Conservation (phyloP, 805 yeast species). For the Candida tibetensis region DNA sequence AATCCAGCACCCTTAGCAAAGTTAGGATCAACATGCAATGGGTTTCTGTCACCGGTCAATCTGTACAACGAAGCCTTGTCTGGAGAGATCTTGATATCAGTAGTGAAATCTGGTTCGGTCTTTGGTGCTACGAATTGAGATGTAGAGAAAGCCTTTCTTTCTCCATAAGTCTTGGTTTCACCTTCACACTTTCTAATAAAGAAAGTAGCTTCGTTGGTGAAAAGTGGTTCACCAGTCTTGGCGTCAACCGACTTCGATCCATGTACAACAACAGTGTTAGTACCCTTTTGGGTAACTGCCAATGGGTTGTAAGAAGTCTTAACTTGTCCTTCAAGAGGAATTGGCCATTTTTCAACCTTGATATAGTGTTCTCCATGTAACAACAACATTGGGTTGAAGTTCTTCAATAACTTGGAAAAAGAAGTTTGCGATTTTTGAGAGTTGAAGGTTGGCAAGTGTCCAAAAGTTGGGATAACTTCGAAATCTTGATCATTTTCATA, state of each 20-base stretch:
- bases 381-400: constrained; percentile 85
- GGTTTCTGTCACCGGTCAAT: constrained; percentile 91
- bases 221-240: constrained; percentile 63
- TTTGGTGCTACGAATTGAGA: constrained; percentile 61
- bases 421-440: constrained; percentile 55
- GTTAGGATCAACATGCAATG: constrained; percentile 89
- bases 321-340: constrained; percentile 68
- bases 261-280: constrained; percentile 75
- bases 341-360: constrained; percentile 69
- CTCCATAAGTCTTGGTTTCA: constrained; percentile 44
- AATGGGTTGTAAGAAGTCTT: constrained; percentile 65
- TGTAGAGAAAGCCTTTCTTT: constrained; percentile 60
- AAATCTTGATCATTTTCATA: constrained; percentile 77
- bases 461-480: constrained; percentile 85
- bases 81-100: constrained; percentile 52
- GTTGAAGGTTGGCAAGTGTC: constrained; percentile 82
- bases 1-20: constrained; percentile 89
- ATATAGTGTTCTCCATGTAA: constrained; percentile 95
- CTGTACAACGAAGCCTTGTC: constrained; percentile 90
- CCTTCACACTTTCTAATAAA: constrained; percentile 77
- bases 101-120: constrained; percentile 62
- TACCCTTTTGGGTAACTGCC: constrained; percentile 78
- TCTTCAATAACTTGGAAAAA: constrained; percentile 60
- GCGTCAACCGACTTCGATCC: constrained; percentile 70
- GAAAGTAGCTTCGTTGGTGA: constrained; percentile 79